Base-by-base conservation (phyloP, 139 green algal species). In the Chlorella ohadii region DNA sequence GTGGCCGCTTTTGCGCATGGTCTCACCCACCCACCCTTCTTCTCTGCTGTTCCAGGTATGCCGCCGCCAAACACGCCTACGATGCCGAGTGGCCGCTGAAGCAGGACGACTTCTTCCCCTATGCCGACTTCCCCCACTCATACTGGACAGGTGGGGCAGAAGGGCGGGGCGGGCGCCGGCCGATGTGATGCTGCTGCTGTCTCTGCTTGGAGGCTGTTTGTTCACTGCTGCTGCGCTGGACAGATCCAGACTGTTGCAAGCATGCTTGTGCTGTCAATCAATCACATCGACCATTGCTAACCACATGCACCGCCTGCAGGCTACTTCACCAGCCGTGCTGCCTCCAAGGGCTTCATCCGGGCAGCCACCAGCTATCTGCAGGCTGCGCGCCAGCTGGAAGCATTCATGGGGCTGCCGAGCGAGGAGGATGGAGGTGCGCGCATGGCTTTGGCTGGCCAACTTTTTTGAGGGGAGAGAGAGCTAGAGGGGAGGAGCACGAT, bases 91-190 rank as follows among this genome's bases (percentile, higher is more conserved):
- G 92, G 92, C 89, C 92, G 13, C 79, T 94, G 20, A 97, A 96
- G 86, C 90, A 83, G 11, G 93, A 96, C 78, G 95, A 98, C 85
- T 97, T 97, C 88, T 98, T 98, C 84, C 95, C 95, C 13, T 98
- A 98, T 72, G 91, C 94, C 20, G 94, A 98, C 85, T 89, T 75
- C 67, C 79, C 87, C 4, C 88, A 97, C 75, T 92, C 85, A 68
- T 97, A 96, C 83, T 98, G 96, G 96, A 98, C 96, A 61, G 94
- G 92, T 94, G 65, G 23, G 56, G 16, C 0, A 23, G 12, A 22
- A 16, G 44, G 44, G 44, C 44, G 6, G 44, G 44, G 44, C 11
- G 6, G 6, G 44, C 11, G 44, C 7, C 9, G 44, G 44, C 6
- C 44, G 44, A 9, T 51, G 44, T 51, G 44, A 51, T 9, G 44